Conservation (phyloP, 2,329 filamentous ascomycete species). For the Colletotrichum melonis region DNA sequence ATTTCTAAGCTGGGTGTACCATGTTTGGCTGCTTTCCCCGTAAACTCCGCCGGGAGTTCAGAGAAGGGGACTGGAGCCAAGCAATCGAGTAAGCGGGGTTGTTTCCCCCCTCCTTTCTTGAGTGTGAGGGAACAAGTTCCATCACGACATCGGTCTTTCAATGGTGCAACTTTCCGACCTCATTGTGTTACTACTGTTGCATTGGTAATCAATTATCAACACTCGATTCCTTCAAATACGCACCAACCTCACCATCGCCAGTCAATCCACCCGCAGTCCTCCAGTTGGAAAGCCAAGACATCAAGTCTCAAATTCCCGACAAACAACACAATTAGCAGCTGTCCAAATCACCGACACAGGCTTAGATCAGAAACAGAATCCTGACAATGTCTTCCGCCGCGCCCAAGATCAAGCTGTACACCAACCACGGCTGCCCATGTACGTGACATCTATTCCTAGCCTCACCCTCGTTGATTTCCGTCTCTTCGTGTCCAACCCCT, state of each 20-base stretch:
- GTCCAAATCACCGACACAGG: neutral
- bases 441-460: constrained; percentile 30
- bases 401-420: constrained; percentile 74
- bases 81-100: neutral
- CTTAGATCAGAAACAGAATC: neutral
- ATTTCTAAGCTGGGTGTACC: neutral
- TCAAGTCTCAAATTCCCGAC: neutral
- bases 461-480: neutral
- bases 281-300: neutral
- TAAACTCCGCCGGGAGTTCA: neutral
- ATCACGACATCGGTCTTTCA: constrained; percentile 22
- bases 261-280: neutral
- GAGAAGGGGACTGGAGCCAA: neutral
- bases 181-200: neutral
- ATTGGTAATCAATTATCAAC: constrained; percentile 24
- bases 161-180: constrained; percentile 5
- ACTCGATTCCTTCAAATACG: neutral
- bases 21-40: neutral
- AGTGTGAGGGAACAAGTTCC: neutral
- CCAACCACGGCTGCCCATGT: constrained; percentile 76
- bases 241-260: neutral
- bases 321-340: too few species aligned
- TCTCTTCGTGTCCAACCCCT: neutral
- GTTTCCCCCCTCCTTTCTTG: neutral
- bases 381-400: constrained; percentile 35